Evolutionary conservation across 495 filamentous ascomycete genomes (phyloP), one percentile per base, ranked within the genome.

Genomic region (Penicillium turbatum): DNA sequence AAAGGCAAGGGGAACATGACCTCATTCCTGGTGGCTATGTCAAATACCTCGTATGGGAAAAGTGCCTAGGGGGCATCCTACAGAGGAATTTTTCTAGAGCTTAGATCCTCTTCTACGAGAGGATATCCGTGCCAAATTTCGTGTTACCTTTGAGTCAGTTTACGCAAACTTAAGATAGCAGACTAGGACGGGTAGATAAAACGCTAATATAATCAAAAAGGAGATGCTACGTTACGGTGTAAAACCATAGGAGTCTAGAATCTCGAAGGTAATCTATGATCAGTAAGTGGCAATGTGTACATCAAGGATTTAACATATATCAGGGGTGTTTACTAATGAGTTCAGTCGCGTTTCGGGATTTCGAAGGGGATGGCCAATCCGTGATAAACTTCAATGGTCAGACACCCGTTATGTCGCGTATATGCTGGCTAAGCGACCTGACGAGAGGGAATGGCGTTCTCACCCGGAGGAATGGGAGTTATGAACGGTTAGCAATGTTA

Each of bases 201-300:
- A 48, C 26, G 16, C 41, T 62, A 45, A 58, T 42, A 57, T 15
- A 41, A 8, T 46, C 9, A 45, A 53, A 1, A 59, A 55, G 43
- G 7, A 62, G 51, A 32, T 58, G 6, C 30, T 62, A 1, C 8
- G 48, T 47, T 56, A 51, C 27, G 48, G 55, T 13, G 35, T 53
- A 30, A 16, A 10, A 50, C 51, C 59, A 55, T 26, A 26, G 9
- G 1, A 31, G 24, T 26, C 46, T 12, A 53, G 43, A 45, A 55
- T 53, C 15, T 62, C 59, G 1, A 58, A 57, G 47, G 58, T 58
- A 36, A 62, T 62, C 21, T 62, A 36, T 53, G 59, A 62, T 40
- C 46, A 48, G 46, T 40, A 27, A 55, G 55, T 1, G 51, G 51
- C 24, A 53, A 51, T 50, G 8, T 62, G 59, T 59, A 55, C 32